Base-by-base conservation (phyloP, 2,329 filamentous ascomycete species). In the Cladorrhinum sp. region DNA sequence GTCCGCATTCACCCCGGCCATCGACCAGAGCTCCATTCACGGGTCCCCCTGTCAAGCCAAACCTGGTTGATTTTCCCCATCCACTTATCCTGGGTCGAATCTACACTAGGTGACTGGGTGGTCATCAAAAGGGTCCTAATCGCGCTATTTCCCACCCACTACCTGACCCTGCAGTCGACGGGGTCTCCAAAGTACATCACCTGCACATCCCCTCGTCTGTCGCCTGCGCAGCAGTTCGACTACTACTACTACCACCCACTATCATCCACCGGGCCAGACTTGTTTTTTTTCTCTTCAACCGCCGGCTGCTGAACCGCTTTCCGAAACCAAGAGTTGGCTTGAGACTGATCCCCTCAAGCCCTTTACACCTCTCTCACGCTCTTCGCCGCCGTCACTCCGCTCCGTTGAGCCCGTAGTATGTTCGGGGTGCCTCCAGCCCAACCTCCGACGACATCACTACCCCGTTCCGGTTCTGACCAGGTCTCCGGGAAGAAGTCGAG, bases 271-370 rank as follows among this genome's bases (percentile, higher is more conserved):
- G 42, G 8, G 42, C 42, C 42, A 21, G 42, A 46, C 42, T 46
- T 46, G n/a, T 46, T 8, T 46, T 46, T 46, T 20, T 46, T 4
- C 18, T 4, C 18, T 46, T 18, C 16, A 46, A 3, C 42, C 42
- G 42, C 42, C 42, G 42, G 12, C 42, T 46, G 6, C 16, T 20
- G 42, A 3, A 46, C 42, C 42, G 42, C 42, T 20, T 21, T 4
- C 42, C 7, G n/a, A 66, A 68, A 67, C 63, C 69, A 60, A 60
- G 65, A 63, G 61, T 67, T 73, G 71, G 72, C 67, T 72, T 30
- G 60, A 67, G 68, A 68, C 67, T 71, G 72, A 70, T 74, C 69
- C 69, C 33, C 65, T 66, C 66, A 69, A 69, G 49, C 49, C 63
- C 30, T 48, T 57, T 33, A 49, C 53, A 55, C 26, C 52, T 54